Conservation (phyloP, 2,329 filamentous ascomycete species). For the Neofusicoccum parvum region DNA sequence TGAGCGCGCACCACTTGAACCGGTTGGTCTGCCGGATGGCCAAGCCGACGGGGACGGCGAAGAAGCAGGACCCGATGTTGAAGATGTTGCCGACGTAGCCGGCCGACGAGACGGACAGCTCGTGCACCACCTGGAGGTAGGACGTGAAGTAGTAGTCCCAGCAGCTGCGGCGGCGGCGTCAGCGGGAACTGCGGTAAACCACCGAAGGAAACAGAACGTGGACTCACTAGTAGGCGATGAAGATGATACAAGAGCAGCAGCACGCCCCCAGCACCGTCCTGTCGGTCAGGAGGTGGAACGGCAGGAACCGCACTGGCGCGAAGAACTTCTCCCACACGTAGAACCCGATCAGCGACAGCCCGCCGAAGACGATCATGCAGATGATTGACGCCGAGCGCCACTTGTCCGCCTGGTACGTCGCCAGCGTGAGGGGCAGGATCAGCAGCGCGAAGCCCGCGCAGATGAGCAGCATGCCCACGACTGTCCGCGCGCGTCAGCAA, state of each 20-base stretch:
- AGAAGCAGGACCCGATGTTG: slow-evolving; percentile 32
- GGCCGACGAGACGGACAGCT: slow-evolving; percentile 25
- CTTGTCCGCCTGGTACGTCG: slow-evolving; percentile 24
- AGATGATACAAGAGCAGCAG: slow-evolving; percentile 45
- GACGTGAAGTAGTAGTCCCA: slow-evolving; percentile 41
- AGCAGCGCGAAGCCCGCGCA: slow-evolving; percentile 64
- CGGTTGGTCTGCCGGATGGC: slow-evolving; percentile 22
- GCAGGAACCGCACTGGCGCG: slow-evolving; percentile 45
- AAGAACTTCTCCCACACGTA: slow-evolving; percentile 43
- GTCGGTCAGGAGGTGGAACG: slow-evolving; percentile 51
- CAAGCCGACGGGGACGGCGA: slow-evolving; percentile 29
- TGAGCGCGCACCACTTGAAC: slow-evolving; percentile 25
- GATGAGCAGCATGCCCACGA: slow-evolving; percentile 64
- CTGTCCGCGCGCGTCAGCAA: slow-evolving; percentile 27
- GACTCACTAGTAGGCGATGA: slow-evolving; percentile 25
- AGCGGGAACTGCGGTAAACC: not conserved
- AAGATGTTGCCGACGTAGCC: slow-evolving; percentile 34
- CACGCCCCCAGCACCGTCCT: slow-evolving; percentile 57
- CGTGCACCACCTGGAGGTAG: slow-evolving; percentile 36
- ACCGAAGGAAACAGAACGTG: too few relatives aligned
- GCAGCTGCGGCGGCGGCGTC: slow-evolving; percentile 29
- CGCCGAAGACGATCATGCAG: slow-evolving; percentile 44
- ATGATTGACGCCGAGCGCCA: slow-evolving; percentile 46
- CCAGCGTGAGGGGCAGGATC: slow-evolving; percentile 63
- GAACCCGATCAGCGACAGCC: slow-evolving; percentile 40